Base-by-base conservation (phyloP, 108 stramenopile species). In the Pseudonitzschia multistriata region DNA sequence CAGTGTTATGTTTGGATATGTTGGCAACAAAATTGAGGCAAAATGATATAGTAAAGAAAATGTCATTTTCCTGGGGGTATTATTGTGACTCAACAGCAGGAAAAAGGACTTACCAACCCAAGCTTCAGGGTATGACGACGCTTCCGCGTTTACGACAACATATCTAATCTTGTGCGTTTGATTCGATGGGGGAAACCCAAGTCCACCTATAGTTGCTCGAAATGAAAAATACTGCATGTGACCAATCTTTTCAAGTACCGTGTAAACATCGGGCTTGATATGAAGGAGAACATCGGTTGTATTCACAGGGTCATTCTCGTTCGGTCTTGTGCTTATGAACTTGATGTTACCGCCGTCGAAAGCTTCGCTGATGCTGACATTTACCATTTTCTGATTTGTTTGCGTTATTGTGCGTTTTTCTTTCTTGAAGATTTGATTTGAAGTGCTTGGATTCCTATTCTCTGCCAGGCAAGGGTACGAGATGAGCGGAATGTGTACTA, bases 271-370 rank as follows among this genome's bases (percentile, higher is more conserved):
- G 31, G 84, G 76, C 60, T 81, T 79, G 74, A 90, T 81, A 39
- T 78, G 77, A 22, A 83, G 66, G 47, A 74, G 70, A 47, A 86
- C 67, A 59, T 76, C 66, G 17, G 70, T 67, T 31, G 55, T 67
- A 21, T 71, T 53, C 8, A 24, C 50, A 24, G 66, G 34, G 36
- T 78, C 67, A 45, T 53, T 49, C 37, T 78, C 71, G 55, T 72
- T 78, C 21, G 62, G 68, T 27, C 35, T 56, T 29, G 63, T 48
- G 21, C 62, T 52, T 25, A 78, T 71, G 40, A 86, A 75, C 56
- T 85, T 65, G 66, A 90, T 87, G 77, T 93, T 93, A 2, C 89
- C 92, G 22, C 92, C 89, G 63, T 93, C 92, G 74, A 87, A 89
- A 40, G 85, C 60, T 70, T 85, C 81, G 59, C 84, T 85, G 54